phyloP scores from a whole-genome alignment of 192 early-diverging fungal genomes.

The Umbelopsis sp. region DNA sequence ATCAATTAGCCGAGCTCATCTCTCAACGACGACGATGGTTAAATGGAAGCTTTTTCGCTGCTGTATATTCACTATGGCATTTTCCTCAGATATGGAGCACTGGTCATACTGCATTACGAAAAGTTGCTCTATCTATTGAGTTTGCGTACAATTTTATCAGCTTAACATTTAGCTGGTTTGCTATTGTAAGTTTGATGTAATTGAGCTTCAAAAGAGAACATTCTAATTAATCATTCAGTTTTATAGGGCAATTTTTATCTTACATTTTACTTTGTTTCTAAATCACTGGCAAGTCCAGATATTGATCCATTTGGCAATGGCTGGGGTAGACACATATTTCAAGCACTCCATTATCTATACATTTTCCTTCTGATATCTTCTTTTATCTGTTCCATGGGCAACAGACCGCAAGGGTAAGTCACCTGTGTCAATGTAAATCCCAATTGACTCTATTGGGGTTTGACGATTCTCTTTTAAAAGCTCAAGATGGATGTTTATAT shows the following conservation, averaged over 20 bases:
- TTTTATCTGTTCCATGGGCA: slow-evolving; percentile 58
- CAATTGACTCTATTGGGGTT: not conserved
- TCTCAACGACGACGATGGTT: slow-evolving; percentile 97
- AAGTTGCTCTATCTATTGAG: slow-evolving; percentile 58
- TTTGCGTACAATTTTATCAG: slow-evolving; percentile 74
- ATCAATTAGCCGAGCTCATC: slow-evolving; percentile 88
- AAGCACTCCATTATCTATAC: slow-evolving; percentile 50
- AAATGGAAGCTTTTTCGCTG: slow-evolving; percentile 82
- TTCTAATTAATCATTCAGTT: not conserved
- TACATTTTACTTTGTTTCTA: slow-evolving; percentile 57
- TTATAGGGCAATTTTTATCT: slow-evolving; percentile 60
- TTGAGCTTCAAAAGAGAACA: not conserved
- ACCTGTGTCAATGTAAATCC: not conserved
- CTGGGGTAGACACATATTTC: slow-evolving; percentile 49
- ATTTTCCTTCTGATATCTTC: slow-evolving; percentile 48
- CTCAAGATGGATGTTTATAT: slow-evolving; percentile 58
- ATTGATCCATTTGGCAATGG: slow-evolving; percentile 49
- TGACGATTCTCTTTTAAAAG: slow-evolving; percentile 24
- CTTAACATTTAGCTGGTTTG: slow-evolving; percentile 75
- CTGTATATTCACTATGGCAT: slow-evolving; percentile 65
- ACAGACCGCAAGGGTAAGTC: slow-evolving; percentile 40
- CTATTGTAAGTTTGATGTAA: slow-evolving; percentile 51
- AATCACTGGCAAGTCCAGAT: slow-evolving; percentile 40
- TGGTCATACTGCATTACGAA: slow-evolving; percentile 47
- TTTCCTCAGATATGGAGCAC: slow-evolving; percentile 63